Evolutionary conservation across 192 early-diverging fungal genomes (phyloP).

Genomic region (Coemansia sp.): DNA sequence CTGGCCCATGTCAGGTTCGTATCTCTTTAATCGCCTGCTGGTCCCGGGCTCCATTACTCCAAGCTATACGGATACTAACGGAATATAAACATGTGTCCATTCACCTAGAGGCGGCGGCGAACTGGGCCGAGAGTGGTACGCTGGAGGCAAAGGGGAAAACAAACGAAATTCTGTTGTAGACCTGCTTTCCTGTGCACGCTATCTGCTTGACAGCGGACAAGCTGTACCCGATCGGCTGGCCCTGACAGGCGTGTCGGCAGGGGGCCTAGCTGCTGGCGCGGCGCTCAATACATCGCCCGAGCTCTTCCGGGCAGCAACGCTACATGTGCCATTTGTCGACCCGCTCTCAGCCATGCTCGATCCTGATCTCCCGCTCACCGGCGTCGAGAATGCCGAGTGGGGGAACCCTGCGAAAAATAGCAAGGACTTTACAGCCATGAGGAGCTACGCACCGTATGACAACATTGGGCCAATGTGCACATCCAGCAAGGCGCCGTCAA

Average conservation of each 20-base stretch:
- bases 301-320: conserved; percentile 66
- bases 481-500: conserved; percentile 39
- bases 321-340: conserved; percentile 81
- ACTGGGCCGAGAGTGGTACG: conserved; percentile 72
- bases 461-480: conserved; percentile 29
- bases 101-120: conserved; percentile 65
- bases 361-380: conserved; percentile 63
- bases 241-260: conserved; percentile 68
- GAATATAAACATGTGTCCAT: too few relatives aligned
- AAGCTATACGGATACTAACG: too few relatives aligned
- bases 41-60: too few relatives aligned
- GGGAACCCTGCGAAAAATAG: conserved; percentile 56
- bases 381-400: conserved; percentile 72
- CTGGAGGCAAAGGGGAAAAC: conserved; percentile 60
- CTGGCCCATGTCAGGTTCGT: conserved; percentile 66
- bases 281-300: conserved; percentile 60
- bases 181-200: conserved; percentile 61
- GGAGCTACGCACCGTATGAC: conserved; percentile 65
- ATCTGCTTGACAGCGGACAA: conserved; percentile 55
- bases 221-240: conserved; percentile 54
- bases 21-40: too few relatives aligned
- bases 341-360: conserved; percentile 80
- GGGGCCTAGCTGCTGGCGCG: conserved; percentile 70
- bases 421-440: conserved; percentile 53
- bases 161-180: conserved; percentile 72